Conservation (phyloP, 768 basidiomycete genomes). For the Gymnopilus junonius region DNA sequence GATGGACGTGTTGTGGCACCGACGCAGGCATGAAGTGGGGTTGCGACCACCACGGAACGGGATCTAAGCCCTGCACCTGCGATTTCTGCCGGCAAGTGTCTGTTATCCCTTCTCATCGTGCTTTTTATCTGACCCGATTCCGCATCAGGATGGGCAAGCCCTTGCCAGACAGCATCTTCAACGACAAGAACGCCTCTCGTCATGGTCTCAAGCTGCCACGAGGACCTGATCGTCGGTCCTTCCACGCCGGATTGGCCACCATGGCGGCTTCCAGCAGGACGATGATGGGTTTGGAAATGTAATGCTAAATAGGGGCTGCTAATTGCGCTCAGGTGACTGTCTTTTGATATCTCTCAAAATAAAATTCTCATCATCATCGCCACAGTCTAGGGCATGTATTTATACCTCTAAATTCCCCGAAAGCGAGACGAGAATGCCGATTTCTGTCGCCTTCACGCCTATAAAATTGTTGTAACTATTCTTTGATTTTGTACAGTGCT, state of each 20-base stretch:
- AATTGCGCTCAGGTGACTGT: background rate
- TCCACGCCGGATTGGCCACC: conserved; percentile 21
- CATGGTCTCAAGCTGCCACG: conserved; percentile 35
- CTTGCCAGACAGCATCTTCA: conserved; percentile 33
- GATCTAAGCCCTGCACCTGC: conserved; percentile 38
- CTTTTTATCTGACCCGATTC: background rate
- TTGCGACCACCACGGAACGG: conserved; percentile 45
- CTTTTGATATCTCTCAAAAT: background rate
- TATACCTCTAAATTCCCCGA: background rate
- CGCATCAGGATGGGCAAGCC: conserved; percentile 37
- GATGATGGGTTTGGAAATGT: conserved; percentile 31
- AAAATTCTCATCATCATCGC: background rate
- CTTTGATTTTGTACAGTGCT: background rate
- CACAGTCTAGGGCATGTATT: background rate
- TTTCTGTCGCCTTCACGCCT: background rate
- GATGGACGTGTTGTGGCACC: conserved; percentile 45
- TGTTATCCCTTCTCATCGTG: background rate
- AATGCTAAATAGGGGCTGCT: conserved; percentile 10
- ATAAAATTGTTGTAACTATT: background rate
- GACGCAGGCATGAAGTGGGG: conserved; percentile 36
- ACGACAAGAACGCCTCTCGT: conserved; percentile 29
- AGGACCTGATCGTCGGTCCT: conserved; percentile 39
- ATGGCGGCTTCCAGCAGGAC: conserved; percentile 23
- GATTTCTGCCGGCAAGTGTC: conserved; percentile 39
- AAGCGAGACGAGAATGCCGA: background rate